These are phyloP conservation scores for Collybia sordida DNA, from an alignment of 768 basidiomycete species.

Conservation along the genomic window DNA sequence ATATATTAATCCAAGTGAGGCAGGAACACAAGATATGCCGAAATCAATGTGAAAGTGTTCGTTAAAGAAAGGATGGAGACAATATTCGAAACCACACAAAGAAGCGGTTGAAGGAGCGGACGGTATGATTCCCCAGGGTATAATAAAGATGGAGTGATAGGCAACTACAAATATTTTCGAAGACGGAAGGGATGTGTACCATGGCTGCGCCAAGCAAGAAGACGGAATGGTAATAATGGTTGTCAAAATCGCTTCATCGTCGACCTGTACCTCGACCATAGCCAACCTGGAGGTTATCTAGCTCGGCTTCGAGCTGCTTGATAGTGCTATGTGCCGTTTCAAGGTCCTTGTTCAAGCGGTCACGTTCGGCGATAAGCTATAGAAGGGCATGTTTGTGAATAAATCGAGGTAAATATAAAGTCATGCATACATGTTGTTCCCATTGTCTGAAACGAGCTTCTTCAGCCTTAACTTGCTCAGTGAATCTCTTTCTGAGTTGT, in stretches of 20 bases:
- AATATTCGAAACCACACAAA: too few species aligned
- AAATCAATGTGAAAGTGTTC: too few species aligned
- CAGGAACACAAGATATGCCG: too few species aligned
- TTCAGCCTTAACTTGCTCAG: slow-evolving; percentile 99
- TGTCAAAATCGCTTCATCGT: slow-evolving; percentile 33
- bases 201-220: not conserved
- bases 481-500: slow-evolving; percentile 93
- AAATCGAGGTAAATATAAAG: not conserved
- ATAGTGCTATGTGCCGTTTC: slow-evolving; percentile 90
- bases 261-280: slow-evolving; percentile 75
- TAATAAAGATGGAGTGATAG: too few species aligned
- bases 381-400: slow-evolving; percentile 16
- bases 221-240: slow-evolving; percentile 16
- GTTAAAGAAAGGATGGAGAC: too few species aligned
- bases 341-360: slow-evolving; percentile 98
- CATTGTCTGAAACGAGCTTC: slow-evolving; percentile 97
- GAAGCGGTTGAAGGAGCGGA: too few species aligned
- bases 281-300: slow-evolving; percentile 86
- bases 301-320: slow-evolving; percentile 87
- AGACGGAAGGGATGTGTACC: not conserved
- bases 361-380: slow-evolving; percentile 96
- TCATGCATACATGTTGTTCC: slow-evolving; percentile 88
- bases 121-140: too few species aligned
- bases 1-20: too few species aligned
- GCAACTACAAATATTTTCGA: not conserved